Base-by-base conservation (phyloP, 257 asterid genomes). In the Phtheirospermum japonicum region DNA sequence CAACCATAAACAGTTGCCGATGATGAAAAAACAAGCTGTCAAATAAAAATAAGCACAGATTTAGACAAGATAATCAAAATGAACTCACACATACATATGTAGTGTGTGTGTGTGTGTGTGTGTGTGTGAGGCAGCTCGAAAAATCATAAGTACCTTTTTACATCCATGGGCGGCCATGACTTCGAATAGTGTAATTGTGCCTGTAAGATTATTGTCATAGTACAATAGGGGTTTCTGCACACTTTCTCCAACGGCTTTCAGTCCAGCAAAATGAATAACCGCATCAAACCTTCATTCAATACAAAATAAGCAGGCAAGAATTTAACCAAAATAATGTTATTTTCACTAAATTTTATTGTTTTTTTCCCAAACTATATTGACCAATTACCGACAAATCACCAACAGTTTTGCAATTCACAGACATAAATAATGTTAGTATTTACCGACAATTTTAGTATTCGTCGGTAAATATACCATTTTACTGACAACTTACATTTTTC, bases 181-280 rank as follows among this genome's bases (percentile, higher is more conserved):
- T 82, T 93, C 90, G 46, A 93, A 75, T 43, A 93, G 85, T 57
- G 69, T 63, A 59, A 89, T 83, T 31, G 95, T 93, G 64, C 97
- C 95, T 32, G 78, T 78, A 57, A 93, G 77, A 71, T 93, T 93
- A 68, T 93, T 89, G 74, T 89, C 69, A 78, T 82, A 93, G 65
- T 87, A 89, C 87, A 83, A 3, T 80, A 89, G 63, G 6, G 99
- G 99, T 33, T 93, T 85, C 52, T 79, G 81, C 20, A 87, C 99
- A 68, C 97, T 89, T 87, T 93, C 99, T 43, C 99, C 99, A 2
- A 93, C 99, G 4, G 97, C 99, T 78, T 93, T 93, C 57, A 93
- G 63, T 69, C 99, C 99, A 69, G 99, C 96, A 78, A 93, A 89
- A 73, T 93, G 99, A 61, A 93, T 89, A 49, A 87, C 99, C 10